These are phyloP conservation scores for Rubia occidens DNA, from an alignment of 305 asterid species.

Conservation along the genomic window DNA sequence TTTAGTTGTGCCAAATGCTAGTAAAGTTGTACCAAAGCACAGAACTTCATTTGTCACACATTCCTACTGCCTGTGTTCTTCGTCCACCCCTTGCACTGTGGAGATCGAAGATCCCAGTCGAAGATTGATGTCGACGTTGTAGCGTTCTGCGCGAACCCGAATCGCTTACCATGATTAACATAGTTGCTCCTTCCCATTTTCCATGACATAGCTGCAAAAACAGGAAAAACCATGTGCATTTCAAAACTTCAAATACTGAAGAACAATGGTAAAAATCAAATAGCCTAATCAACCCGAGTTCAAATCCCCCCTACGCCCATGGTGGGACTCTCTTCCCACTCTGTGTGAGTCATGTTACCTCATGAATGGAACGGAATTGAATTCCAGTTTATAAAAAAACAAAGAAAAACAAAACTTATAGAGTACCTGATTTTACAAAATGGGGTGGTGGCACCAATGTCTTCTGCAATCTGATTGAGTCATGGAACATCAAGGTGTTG, in stretches of 20 bases:
- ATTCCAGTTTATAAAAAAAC: background rate
- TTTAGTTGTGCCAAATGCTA: no score
- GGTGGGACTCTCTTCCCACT: no score
- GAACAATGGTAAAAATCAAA: no score
- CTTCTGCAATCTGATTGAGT: constrained; percentile 39
- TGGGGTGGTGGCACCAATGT: constrained; percentile 18
- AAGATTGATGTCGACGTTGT: constrained; percentile 7
- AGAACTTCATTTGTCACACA: background rate
- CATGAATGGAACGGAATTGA: no score
- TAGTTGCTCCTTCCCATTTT: background rate
- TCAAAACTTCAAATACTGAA: background rate
- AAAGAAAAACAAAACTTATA: background rate
- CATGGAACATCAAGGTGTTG: constrained; percentile 42
- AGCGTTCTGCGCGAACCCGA: constrained; percentile 3
- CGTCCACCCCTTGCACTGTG: constrained; percentile 9
- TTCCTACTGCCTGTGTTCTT: constrained; percentile 5
- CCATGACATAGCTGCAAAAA: constrained; percentile 14
- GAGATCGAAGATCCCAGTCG: constrained; percentile 19
- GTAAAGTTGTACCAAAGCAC: no score
- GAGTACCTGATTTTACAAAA: constrained; percentile 14
- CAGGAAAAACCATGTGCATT: background rate
- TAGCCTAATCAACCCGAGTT: no score
- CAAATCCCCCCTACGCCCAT: no score
- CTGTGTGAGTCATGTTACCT: no score
- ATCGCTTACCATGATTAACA: background rate